A percentile compares a stretch with the other conserved stretches of the same genome.
These are phyloP conservation scores for Purpureocillium lavendulum DNA, from an alignment of 2,329 filamentous ascomycete species.

Conservation along the genomic window DNA sequence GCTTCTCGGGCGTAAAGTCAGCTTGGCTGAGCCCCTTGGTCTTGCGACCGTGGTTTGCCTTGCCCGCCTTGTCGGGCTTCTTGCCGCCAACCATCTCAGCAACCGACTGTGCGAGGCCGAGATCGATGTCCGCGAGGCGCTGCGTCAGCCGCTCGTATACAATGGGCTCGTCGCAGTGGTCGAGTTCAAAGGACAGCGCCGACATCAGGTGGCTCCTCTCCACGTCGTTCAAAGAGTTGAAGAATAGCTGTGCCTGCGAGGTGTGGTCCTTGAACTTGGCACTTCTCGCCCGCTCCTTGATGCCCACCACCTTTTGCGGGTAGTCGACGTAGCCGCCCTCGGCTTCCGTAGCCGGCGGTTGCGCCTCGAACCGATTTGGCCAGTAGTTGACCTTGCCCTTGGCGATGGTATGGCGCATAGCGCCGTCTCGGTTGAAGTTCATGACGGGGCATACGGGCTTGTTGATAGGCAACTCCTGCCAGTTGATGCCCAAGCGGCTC, in stretches of 20 bases:
- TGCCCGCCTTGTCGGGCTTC: constrained; percentile 41
- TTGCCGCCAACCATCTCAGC: constrained; percentile 62
- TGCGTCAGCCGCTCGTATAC: constrained; percentile 65
- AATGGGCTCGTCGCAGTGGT: constrained; percentile 71
- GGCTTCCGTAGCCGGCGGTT: constrained; percentile 53
- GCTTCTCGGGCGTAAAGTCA: constrained; percentile 53
- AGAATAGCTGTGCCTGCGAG: constrained; percentile 75
- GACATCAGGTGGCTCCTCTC: constrained; percentile 67
- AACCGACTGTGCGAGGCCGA: constrained; percentile 59
- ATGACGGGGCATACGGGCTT: constrained; percentile 65
- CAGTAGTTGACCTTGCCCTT: too few species aligned
- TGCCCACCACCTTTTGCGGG: constrained; percentile 52
- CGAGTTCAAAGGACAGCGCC: constrained; percentile 66
- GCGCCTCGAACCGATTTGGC: constrained; percentile 36
- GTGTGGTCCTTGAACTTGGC: constrained; percentile 72
- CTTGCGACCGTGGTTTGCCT: constrained; percentile 56
- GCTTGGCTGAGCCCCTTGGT: constrained; percentile 61
- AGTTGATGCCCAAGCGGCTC: constrained; percentile 60
- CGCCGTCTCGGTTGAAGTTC: constrained; percentile 62
- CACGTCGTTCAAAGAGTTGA: constrained; percentile 61
- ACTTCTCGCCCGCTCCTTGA: constrained; percentile 61
- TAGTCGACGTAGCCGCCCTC: constrained; percentile 66
- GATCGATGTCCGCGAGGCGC: constrained; percentile 64
- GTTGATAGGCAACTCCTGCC: constrained; percentile 71
- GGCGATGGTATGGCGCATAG: too few species aligned